phyloP scores from a whole-genome alignment of 495 filamentous ascomycete genomes.

The Sphaerosporella brunnea region DNA sequence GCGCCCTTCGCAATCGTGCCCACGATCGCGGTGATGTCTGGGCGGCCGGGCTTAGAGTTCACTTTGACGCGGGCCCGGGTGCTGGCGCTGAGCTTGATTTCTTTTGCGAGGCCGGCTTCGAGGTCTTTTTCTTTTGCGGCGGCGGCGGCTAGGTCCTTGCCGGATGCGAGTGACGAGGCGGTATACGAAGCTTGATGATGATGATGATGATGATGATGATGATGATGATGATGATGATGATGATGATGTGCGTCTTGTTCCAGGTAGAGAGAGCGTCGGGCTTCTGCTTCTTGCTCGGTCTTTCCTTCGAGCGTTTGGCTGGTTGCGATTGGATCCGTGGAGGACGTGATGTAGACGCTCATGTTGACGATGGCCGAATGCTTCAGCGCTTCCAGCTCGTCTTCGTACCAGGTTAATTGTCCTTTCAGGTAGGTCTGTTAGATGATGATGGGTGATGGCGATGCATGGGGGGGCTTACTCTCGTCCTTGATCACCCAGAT shows the following conservation, averaged over 20 bases:
- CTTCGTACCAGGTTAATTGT: slow-evolving; percentile 36
- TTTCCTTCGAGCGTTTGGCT: slow-evolving; percentile 28
- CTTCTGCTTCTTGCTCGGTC: slow-evolving; percentile 28
- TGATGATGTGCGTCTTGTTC: slow-evolving; percentile 1
- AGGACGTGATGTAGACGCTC: slow-evolving; percentile 33
- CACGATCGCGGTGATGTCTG: slow-evolving; percentile 13
- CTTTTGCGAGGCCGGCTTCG: neutral
- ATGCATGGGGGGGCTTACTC: slow-evolving; percentile 31
- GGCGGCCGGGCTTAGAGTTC: slow-evolving; percentile 16
- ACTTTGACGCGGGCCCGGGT: neutral
- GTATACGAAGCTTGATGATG: no score
- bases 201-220: no score
- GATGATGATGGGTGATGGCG: slow-evolving; percentile 7
- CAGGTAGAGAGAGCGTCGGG: slow-evolving; percentile 16
- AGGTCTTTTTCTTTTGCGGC: neutral
- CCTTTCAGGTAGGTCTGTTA: slow-evolving; percentile 15
- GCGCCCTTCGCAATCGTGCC: slow-evolving; percentile 19
- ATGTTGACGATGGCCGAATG: slow-evolving; percentile 32
- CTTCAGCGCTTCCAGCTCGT: slow-evolving; percentile 31
- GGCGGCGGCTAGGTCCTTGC: no score
- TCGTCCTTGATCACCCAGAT: slow-evolving; percentile 37
- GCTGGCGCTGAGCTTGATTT: neutral
- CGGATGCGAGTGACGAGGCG: no score
- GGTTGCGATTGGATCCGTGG: slow-evolving; percentile 26
- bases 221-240: neutral